Base-by-base conservation (phyloP, 768 basidiomycete species). In the Kwoniella bestiolae region DNA sequence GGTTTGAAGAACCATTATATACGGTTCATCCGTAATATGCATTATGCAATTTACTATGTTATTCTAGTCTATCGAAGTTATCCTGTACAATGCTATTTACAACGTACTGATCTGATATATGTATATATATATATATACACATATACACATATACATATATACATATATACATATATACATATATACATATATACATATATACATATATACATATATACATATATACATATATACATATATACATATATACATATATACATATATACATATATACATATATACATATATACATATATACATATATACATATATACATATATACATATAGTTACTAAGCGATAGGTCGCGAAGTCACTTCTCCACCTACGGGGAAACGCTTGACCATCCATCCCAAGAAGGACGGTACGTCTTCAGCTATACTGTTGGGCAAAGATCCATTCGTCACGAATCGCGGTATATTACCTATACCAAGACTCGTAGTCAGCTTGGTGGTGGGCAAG, bases 371-470 rank as follows among this genome's bases (percentile, higher is more conserved):
- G 67, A 73, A 75, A 4, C 67, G 65, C 16, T 65, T 62, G 8
- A 50, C 67, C 69, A 76, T 67, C 76, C 74, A 78, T n/a, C 67
- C 50, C n/a, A 82, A 31, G 67, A 81, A 81, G 18, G 69, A 69
- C 1, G 80, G 81, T 1, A 82, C 80, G 63, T 82, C 77, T 61
- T 78, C 79, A 1, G 77, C 62, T n/a, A 82, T 74, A 38, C 72
- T 77, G 18, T 44, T 55, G 0, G 81, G 79, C 50, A 79, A 61
- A 6, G 72, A 75, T 11, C 65, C 41, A 34, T 80, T 79, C 38
- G 75, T 79, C 21, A 82, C 56, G 47, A 73, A 71, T n/a, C 68
- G 70, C 2, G 80, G 81, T 23, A 82, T 76, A 52, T 68, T 72
- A 1, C 77, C 74, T 75, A 29, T 45, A 38, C 38, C 38, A 38